Percentiles rank a stretch among this genome's conserved stretches.
These are phyloP conservation scores for Boeremia exigua DNA, from an alignment of 2,329 filamentous ascomycete species.

Conservation along the genomic window DNA sequence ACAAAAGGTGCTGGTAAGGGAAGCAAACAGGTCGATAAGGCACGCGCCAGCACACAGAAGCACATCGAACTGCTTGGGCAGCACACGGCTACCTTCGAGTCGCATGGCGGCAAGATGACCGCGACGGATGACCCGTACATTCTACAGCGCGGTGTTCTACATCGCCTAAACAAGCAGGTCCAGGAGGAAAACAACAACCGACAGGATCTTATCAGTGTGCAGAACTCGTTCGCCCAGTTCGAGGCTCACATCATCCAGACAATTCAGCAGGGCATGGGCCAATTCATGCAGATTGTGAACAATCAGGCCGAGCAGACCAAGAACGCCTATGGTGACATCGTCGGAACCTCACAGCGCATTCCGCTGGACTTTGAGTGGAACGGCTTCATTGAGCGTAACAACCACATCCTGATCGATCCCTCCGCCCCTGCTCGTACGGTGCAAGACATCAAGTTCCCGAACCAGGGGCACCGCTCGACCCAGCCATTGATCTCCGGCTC, in stretches of 20 bases:
- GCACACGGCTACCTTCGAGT: slow-evolving; percentile 80
- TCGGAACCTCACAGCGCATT: slow-evolving; percentile 76
- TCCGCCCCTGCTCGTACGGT: slow-evolving; percentile 75
- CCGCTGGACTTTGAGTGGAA: slow-evolving; percentile 91
- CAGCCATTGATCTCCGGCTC: slow-evolving; percentile 85
- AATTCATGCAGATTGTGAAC: slow-evolving; percentile 81
- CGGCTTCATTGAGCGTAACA: slow-evolving; percentile 76
- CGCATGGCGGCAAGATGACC: slow-evolving; percentile 72
- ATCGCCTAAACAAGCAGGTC: slow-evolving; percentile 89
- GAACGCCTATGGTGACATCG: slow-evolving; percentile 82
- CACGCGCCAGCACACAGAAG: slow-evolving; percentile 85
- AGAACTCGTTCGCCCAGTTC: slow-evolving; percentile 86
- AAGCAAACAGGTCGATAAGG: slow-evolving; percentile 90
- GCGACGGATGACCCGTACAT: slow-evolving; percentile 87
- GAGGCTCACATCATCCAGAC: slow-evolving; percentile 85
- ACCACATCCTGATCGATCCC: slow-evolving; percentile 77
- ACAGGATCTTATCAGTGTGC: slow-evolving; percentile 89
- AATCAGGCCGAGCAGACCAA: slow-evolving; percentile 83
- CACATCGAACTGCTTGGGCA: slow-evolving; percentile 93
- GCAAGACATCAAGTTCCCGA: slow-evolving; percentile 79
- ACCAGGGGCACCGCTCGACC: slow-evolving; percentile 82
- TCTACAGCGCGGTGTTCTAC: slow-evolving; percentile 77
- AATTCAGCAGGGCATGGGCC: slow-evolving; percentile 79
- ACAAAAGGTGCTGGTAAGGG: slow-evolving; percentile 79
- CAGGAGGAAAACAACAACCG: slow-evolving; percentile 95